Conservation (phyloP, 305 asterid genomes). For the Nicotiana rustica region DNA sequence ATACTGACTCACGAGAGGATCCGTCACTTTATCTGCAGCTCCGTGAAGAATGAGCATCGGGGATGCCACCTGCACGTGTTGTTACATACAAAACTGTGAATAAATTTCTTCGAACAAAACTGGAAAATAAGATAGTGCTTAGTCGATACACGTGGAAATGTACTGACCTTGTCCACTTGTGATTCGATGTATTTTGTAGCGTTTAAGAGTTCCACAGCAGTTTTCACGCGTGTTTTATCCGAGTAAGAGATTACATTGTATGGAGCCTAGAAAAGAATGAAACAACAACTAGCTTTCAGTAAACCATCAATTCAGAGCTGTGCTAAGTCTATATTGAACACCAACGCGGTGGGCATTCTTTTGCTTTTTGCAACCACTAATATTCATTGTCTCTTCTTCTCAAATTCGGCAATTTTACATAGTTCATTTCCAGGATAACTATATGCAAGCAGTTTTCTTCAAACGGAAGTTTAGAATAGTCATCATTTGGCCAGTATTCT, state of each 20-base stretch:
- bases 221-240: slow-evolving; percentile 78
- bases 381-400: neutral
- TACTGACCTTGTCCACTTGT: slow-evolving; percentile 71
- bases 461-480: neutral
- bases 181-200: slow-evolving; percentile 83
- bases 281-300: neutral
- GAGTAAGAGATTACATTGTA: slow-evolving; percentile 91
- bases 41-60: slow-evolving; percentile 93
- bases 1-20: slow-evolving; percentile 83
- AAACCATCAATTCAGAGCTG: neutral
- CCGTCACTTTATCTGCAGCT: slow-evolving; percentile 90
- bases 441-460: neutral
- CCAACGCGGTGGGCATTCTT: neutral
- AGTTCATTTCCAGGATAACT: neutral
- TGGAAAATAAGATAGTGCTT: slow-evolving; percentile 7
- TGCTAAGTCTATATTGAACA: neutral
- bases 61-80: slow-evolving; percentile 57
- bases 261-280: slow-evolving; percentile 60
- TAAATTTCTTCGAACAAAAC: neutral
- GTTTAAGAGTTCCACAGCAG: slow-evolving; percentile 88
- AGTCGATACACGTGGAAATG: neutral
- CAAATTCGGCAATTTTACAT: neutral
- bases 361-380: neutral
- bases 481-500: slow-evolving; percentile 11
- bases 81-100: slow-evolving; percentile 21